Evolutionary conservation across 2,329 filamentous ascomycete genomes (phyloP).

Genomic region (Pyrenophora seminiperda): DNA sequence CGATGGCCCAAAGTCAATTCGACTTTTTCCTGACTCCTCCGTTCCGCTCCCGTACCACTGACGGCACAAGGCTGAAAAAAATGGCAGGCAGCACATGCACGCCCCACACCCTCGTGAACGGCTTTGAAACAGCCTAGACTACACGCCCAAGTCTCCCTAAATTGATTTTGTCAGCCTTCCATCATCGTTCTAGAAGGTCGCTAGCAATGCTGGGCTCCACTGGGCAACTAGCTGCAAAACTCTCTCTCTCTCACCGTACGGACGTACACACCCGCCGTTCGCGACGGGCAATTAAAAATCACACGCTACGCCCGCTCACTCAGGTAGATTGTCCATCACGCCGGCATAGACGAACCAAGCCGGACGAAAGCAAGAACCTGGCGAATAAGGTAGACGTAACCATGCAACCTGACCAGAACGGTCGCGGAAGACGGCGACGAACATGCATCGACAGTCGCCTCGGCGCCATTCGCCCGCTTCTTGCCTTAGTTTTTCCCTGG

Average conservation of each 20-base stretch:
- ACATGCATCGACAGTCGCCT: neutral
- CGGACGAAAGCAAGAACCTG: constrained; percentile 16
- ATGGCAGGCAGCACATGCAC: constrained; percentile 3
- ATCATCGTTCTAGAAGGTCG: constrained; percentile 23
- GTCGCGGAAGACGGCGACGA: constrained; percentile 4
- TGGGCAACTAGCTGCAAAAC: no score
- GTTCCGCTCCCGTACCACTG: constrained; percentile 9
- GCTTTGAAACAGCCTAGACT: constrained; percentile 24
- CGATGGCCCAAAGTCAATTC: neutral
- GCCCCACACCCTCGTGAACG: constrained; percentile 10
- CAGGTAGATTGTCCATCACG: constrained; percentile 16
- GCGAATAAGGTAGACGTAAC: constrained; percentile 12
- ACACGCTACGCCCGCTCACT: constrained; percentile 2
- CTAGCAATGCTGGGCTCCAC: constrained; percentile 11
- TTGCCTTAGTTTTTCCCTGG: constrained; percentile 14
- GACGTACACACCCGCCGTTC: constrained; percentile 18
- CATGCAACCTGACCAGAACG: constrained; percentile 23
- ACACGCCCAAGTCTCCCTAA: constrained; percentile 5
- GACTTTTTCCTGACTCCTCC: neutral
- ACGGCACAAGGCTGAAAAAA: constrained; percentile 4
- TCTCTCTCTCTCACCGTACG: neutral
- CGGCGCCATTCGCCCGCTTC: constrained; percentile 13
- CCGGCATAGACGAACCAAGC: constrained; percentile 24
- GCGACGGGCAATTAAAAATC: constrained; percentile 4
- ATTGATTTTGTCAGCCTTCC: constrained; percentile 8